A percentile compares a stretch with the other conserved stretches of the same genome.
phyloP scores from a whole-genome alignment of 257 asterid species.

The Solanum ahanhuiri region DNA sequence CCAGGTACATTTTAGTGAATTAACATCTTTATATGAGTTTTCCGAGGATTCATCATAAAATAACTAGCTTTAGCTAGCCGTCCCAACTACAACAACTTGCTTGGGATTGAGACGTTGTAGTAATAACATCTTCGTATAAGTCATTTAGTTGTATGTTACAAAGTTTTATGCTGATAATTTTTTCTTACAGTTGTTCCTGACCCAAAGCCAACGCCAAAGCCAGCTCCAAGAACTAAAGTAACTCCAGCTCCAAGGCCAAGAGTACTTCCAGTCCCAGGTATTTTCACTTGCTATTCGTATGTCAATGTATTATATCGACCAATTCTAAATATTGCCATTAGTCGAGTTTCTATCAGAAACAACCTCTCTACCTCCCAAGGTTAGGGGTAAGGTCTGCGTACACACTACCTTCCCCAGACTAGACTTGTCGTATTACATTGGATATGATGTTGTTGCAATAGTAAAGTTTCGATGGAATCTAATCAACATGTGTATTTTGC shows the following conservation, averaged over 20 bases:
- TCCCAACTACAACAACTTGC: background rate
- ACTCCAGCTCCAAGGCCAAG: slow-evolving; percentile 32
- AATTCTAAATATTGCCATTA: background rate
- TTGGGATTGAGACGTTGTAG: background rate
- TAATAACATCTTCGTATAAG: background rate
- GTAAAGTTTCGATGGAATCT: background rate
- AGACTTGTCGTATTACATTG: background rate
- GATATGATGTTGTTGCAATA: background rate
- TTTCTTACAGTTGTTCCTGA: background rate
- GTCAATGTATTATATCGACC: background rate
- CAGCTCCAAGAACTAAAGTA: slow-evolving; percentile 29
- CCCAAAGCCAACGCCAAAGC: slow-evolving; percentile 8
- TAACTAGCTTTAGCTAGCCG: background rate
- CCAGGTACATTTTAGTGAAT: slow-evolving; percentile 37
- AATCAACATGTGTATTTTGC: slow-evolving; percentile 24
- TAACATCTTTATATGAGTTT: background rate
- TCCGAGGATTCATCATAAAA: background rate
- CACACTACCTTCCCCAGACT: background rate
- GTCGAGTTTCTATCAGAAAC: background rate
- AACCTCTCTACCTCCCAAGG: background rate
- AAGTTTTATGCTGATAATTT: slow-evolving; percentile 27
- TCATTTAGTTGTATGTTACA: background rate
- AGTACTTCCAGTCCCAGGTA: slow-evolving; percentile 55
- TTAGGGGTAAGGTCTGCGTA: background rate
- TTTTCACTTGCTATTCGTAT: background rate